Evolutionary conservation across 2,329 filamentous ascomycete genomes (phyloP), one percentile per base, ranked within the genome.

Genomic region (Uncinocarpus reesii): DNA sequence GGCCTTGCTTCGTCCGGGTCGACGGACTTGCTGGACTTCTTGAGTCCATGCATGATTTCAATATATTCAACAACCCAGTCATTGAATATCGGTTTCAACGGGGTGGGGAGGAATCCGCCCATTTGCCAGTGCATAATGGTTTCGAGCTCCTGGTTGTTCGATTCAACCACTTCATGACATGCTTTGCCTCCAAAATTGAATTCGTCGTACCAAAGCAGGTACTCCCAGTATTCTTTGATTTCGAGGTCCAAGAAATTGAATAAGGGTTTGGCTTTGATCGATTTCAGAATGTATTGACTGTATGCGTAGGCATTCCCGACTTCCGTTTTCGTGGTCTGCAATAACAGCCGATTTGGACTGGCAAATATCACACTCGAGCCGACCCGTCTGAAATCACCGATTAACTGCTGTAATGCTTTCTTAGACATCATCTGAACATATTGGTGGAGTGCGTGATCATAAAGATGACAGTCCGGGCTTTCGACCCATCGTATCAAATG

Each of bases 111-210:
- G 64, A 95, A 95, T 1, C 86, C 89, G 38, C 81, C 84, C 62
- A 98, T 83, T 65, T 98, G 92, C 93, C 93, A 98, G 66, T 95
- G 86, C 89, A 98, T 96, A 59, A 98, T 80, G 8, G 85, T 92
- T 58, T 95, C 84, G 11, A 96, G 76, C 2, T 79, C 76, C 62
- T 95, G 88, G 37, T 84, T 80, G 57, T 90, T 86, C 7, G 74
- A 74, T 56, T 81, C 81, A 6, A 84, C 75, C 2, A 95, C 85
- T 58, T 92, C 79, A 42, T 83, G 79, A 56, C 87, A 95, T 3
- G 86, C 92, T 60, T 93, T 93, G 52, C 92, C 92, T 48, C 92
- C 93, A 60, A 96, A 96, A 71, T 99, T 98, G 74, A 90, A 95
- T 66, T 95, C 87, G 58, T 99, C 92, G 57, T 96, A 96, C 92